Evolutionary conservation across 2,329 filamentous ascomycete genomes (phyloP).

Genomic region (Furcasterigmium furcatum): DNA sequence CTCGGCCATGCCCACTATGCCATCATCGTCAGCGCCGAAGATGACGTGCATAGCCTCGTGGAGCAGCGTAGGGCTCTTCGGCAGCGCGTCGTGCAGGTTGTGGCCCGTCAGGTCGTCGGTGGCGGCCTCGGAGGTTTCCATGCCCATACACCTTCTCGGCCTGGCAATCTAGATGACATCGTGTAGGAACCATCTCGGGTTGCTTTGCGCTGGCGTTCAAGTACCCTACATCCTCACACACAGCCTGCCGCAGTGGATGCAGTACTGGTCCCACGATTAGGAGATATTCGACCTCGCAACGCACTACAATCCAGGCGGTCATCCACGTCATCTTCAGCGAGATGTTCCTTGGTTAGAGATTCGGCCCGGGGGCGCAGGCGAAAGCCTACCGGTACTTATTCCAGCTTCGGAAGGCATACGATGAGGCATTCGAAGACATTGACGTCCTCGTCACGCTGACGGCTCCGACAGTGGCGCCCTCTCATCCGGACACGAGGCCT

Average conservation of each 20-base stretch:
- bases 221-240: slow-evolving; percentile 19
- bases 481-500: slow-evolving; percentile 24
- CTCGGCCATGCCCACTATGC: too few relatives aligned
- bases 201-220: slow-evolving; percentile 24
- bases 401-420: slow-evolving; percentile 44
- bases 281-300: slow-evolving; percentile 44
- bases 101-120: too few relatives aligned
- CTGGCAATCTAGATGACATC: slow-evolving; percentile 45
- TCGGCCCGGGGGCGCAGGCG: slow-evolving; percentile 26
- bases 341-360: slow-evolving; percentile 22
- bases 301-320: slow-evolving; percentile 38
- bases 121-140: slow-evolving; percentile 36
- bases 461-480: slow-evolving; percentile 39
- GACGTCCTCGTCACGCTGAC: slow-evolving; percentile 47
- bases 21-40: too few relatives aligned
- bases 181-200: slow-evolving; percentile 25
- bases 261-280: slow-evolving; percentile 24
- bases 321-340: slow-evolving; percentile 38
- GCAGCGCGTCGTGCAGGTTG: too few relatives aligned
- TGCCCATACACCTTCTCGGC: slow-evolving; percentile 43
- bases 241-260: slow-evolving; percentile 20
- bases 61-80: too few relatives aligned
- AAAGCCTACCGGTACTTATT: slow-evolving; percentile 44
- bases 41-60: too few relatives aligned
- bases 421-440: slow-evolving; percentile 34